Evolutionary conservation across 169 alveolate species (phyloP).

Genomic region (Plasmodium falciparum): DNA sequence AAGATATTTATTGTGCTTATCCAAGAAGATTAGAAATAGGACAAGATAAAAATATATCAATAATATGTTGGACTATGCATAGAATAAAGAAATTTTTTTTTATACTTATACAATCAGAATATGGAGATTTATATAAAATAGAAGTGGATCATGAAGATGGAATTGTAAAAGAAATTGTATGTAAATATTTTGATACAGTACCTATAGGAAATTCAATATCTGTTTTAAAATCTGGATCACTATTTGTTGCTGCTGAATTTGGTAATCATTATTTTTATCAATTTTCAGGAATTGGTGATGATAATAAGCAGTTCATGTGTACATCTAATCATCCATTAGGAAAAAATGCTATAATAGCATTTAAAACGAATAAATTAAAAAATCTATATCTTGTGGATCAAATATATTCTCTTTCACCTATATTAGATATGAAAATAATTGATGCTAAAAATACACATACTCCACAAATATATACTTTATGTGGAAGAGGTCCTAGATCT

Average conservation of each 20-base stretch:
- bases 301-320: conserved; percentile 89
- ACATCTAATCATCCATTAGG: conserved; percentile 92
- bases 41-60: conserved; percentile 88
- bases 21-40: conserved; percentile 96
- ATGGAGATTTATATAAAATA: conserved; percentile 96
- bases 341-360: conserved; percentile 90
- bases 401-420: conserved; percentile 95
- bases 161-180: conserved; percentile 88
- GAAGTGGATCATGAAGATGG: conserved; percentile 92
- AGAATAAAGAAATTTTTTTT: conserved; percentile 95
- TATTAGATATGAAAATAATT: conserved; percentile 95
- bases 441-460: conserved; percentile 91
- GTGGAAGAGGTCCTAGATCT: conserved; percentile 98
- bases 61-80: conserved; percentile 93
- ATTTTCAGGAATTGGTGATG: conserved; percentile 87
- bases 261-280: conserved; percentile 95
- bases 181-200: conserved; percentile 97
- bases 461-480: conserved; percentile 89
- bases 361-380: conserved; percentile 92
- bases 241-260: conserved; percentile 97
- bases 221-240: conserved; percentile 95
- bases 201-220: conserved; percentile 94
- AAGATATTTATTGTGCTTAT: conserved; percentile 92
- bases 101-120: conserved; percentile 95
- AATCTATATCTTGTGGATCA: conserved; percentile 93